phyloP scores from a whole-genome alignment of 1,284 basidiomycete species.

The Heterobasidion parviporum region DNA sequence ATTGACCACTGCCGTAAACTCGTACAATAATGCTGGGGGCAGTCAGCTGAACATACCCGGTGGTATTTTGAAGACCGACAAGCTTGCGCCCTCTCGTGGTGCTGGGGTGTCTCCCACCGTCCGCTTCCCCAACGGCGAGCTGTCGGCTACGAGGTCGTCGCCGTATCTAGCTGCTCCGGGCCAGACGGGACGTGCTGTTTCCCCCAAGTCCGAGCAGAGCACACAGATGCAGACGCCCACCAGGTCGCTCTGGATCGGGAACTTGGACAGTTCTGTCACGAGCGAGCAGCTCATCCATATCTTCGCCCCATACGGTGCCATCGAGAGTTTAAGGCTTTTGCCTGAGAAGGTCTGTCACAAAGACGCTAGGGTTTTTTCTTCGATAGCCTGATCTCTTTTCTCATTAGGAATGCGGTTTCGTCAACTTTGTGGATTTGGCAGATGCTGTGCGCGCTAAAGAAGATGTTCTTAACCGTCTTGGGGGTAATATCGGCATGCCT shows the following conservation, averaged over 20 bases:
- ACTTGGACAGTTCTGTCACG: slow-evolving; percentile 87
- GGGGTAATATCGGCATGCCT: slow-evolving; percentile 89
- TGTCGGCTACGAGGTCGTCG: slow-evolving; percentile 47
- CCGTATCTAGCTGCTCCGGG: slow-evolving; percentile 37
- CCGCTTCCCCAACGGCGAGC: slow-evolving; percentile 60
- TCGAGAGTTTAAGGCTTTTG: slow-evolving; percentile 88
- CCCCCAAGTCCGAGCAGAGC: slow-evolving; percentile 66
- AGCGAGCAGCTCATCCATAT: slow-evolving; percentile 92
- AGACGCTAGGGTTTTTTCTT: neutral
- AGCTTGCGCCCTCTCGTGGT: slow-evolving; percentile 29
- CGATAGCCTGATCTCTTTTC: slow-evolving; percentile 1
- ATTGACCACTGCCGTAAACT: slow-evolving; percentile 10
- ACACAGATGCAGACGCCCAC: slow-evolving; percentile 86
- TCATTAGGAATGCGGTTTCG: slow-evolving; percentile 90
- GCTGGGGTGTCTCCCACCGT: slow-evolving; percentile 48
- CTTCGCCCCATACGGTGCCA: slow-evolving; percentile 93
- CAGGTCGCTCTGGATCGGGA: slow-evolving; percentile 95
- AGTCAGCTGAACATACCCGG: slow-evolving; percentile 6
- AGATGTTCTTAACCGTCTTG: slow-evolving; percentile 90
- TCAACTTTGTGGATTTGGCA: slow-evolving; percentile 93
- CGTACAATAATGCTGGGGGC: slow-evolving; percentile 9
- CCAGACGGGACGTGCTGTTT: slow-evolving; percentile 58
- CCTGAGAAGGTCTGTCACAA: slow-evolving; percentile 77
- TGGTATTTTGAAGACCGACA: slow-evolving; percentile 27
- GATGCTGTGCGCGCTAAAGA: slow-evolving; percentile 96